Evolutionary conservation across 192 early-diverging fungal species (phyloP), one percentile per base, ranked within the genome.

Genomic region (Rhizoclosmatium sp.): DNA sequence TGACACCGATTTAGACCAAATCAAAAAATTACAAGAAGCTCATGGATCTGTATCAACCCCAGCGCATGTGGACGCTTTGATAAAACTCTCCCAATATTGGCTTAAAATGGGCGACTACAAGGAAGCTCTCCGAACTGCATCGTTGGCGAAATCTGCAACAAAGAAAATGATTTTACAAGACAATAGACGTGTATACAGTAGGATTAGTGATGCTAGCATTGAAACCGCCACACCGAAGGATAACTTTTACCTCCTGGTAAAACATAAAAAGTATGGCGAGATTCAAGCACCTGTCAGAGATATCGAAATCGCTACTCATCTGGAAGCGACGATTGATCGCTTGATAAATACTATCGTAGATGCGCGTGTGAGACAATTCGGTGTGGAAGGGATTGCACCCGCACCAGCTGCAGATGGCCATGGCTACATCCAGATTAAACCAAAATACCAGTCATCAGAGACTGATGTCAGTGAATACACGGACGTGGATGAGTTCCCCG

Each of bases 161-260:
- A 76, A 76, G 65, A 76, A 76, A 54, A 76, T 76, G 75, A 66
- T 76, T 44, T 12, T 76, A n/a, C 19, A 48, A 21, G 75, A 76
- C 31, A 76, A 66, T 48, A n/a, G 9, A 31, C 10, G 21, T 4
- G 19, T 76, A 10, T 76, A 66, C 51, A 31, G 51, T 12, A 10
- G 75, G 21, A 67, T 76, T 40, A 51, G 9, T 23, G 48, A 67
- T 16, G 41, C 64, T 41, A 21, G 14, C 1, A 48, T 4, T 4
- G 62, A 59, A 5, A 67, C 47, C 51, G 48, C 31, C 2, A 19
- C 60, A 0, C 14, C 16, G 42, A 65, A 39, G 47, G 23, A 40
- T 10, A 76, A 67, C 47, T 54, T 66, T 49, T 39, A 41, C 48
- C 65, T 39, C 23, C 21, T 76, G 3, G 64, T 76, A 10, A 65